A percentile compares a stretch with the other conserved stretches of the same genome.
These are phyloP conservation scores for Dicorynia guianensis DNA, from an alignment of 306 rosid genomes.

Conservation along the genomic window DNA sequence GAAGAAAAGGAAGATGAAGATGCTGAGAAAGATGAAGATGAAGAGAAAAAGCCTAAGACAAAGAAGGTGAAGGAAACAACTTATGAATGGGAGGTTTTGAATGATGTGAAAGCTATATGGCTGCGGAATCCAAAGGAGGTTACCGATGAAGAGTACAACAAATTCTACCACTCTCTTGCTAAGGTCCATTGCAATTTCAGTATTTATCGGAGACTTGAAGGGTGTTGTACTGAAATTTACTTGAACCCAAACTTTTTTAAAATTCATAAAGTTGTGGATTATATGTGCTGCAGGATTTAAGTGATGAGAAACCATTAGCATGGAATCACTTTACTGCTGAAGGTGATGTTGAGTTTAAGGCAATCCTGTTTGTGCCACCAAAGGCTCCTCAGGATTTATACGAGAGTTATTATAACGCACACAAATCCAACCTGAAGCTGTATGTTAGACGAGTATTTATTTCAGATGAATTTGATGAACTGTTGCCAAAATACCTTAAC, in stretches of 20 bases:
- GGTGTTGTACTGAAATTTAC: neutral
- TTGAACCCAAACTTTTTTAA: neutral
- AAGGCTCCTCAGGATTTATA: constrained; percentile 97
- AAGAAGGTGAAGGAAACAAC: constrained; percentile 79
- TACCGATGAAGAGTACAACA: constrained; percentile 74
- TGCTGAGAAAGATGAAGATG: constrained; percentile 67
- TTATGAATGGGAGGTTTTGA: constrained; percentile 91
- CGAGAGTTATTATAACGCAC: constrained; percentile 88
- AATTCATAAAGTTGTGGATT: constrained; percentile 36
- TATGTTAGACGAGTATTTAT: constrained; percentile 96
- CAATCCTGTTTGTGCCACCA: constrained; percentile 90
- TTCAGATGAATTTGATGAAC: constrained; percentile 97
- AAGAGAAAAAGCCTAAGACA: constrained; percentile 69
- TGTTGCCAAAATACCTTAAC: constrained; percentile 89
- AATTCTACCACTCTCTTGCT: constrained; percentile 90
- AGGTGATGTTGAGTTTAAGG: constrained; percentile 99
- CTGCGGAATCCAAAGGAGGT: constrained; percentile 80
- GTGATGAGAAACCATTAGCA: constrained; percentile 85
- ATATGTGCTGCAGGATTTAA: constrained; percentile 70
- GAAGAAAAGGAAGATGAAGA: constrained; percentile 69
- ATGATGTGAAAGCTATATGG: constrained; percentile 83
- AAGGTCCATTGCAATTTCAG: constrained; percentile 62
- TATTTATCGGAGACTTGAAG: constrained; percentile 4
- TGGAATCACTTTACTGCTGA: constrained; percentile 99
- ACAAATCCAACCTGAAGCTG: constrained; percentile 93